A percentile compares a stretch with the other conserved stretches of the same genome.
These are phyloP conservation scores for Fusarium sp. DNA, from an alignment of 2,329 filamentous ascomycete species.

Conservation along the genomic window DNA sequence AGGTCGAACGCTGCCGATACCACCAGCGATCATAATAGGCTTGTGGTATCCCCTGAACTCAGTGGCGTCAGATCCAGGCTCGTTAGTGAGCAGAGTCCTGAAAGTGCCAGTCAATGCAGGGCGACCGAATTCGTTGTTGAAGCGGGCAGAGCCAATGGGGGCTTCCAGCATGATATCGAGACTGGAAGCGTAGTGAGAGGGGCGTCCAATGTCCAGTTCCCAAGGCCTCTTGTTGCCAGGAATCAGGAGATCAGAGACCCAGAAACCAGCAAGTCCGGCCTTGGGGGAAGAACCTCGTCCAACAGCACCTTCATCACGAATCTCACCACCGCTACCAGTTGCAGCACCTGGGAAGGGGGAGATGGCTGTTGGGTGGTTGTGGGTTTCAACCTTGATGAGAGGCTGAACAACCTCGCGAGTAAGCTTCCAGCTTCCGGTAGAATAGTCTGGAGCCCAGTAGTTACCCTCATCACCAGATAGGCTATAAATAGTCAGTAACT, in stretches of 20 bases:
- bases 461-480: slow-evolving; percentile 55
- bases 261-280: slow-evolving; percentile 91
- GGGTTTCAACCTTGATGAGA: slow-evolving; percentile 94
- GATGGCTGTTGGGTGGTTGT: slow-evolving; percentile 97
- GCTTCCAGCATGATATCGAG: slow-evolving; percentile 98
- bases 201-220: slow-evolving; percentile 91
- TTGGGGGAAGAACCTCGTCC: slow-evolving; percentile 93
- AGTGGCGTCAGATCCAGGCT: slow-evolving; percentile 58
- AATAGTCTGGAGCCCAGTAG: slow-evolving; percentile 87
- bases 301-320: slow-evolving; percentile 93
- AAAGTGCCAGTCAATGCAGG: slow-evolving; percentile 92
- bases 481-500: slow-evolving; percentile 23
- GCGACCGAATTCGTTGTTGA: slow-evolving; percentile 97
- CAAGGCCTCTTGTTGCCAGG: slow-evolving; percentile 85
- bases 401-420: slow-evolving; percentile 89
- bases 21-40: slow-evolving; percentile 98
- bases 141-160: slow-evolving; percentile 91
- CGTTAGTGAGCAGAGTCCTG: slow-evolving; percentile 80
- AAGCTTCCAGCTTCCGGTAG: slow-evolving; percentile 87
- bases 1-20: slow-evolving; percentile 90
- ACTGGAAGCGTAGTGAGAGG: slow-evolving; percentile 90
- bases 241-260: slow-evolving; percentile 92
- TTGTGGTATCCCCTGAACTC: slow-evolving; percentile 96
- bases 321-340: slow-evolving; percentile 94
- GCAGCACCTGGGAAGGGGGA: slow-evolving; percentile 93